phyloP scores from a whole-genome alignment of 2,329 filamentous ascomycete species.

The Penicillium sp. region DNA sequence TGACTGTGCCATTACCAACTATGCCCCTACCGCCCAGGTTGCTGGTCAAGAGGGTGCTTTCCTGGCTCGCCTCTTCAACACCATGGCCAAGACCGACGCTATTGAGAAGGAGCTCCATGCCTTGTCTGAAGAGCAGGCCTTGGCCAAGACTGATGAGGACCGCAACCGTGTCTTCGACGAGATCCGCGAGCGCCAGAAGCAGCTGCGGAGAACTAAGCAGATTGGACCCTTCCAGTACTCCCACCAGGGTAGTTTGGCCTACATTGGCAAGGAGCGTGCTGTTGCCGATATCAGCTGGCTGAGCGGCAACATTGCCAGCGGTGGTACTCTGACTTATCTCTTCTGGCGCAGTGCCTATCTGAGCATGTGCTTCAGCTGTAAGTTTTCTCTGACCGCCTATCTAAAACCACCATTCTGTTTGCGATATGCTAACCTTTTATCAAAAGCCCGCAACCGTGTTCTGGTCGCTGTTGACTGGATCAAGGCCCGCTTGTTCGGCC shows the following conservation, averaged over 20 bases:
- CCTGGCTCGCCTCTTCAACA: slow-evolving; percentile 95
- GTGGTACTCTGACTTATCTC: slow-evolving; percentile 91
- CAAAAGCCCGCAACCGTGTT: slow-evolving; percentile 82
- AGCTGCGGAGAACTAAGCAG: slow-evolving; percentile 86
- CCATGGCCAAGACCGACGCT: slow-evolving; percentile 91
- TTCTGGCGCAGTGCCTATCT: slow-evolving; percentile 99
- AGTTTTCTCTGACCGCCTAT: slow-evolving; percentile 47
- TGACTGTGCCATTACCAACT: slow-evolving; percentile 96
- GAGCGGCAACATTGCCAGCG: slow-evolving; percentile 92
- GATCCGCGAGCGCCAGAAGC: slow-evolving; percentile 84
- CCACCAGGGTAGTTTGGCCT: slow-evolving; percentile 93
- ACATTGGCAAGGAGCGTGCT: slow-evolving; percentile 97
- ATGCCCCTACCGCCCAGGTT: slow-evolving; percentile 96
- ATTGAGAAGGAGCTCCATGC: slow-evolving; percentile 75
- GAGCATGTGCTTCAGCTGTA: slow-evolving; percentile 99
- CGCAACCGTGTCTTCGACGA: slow-evolving; percentile 64
- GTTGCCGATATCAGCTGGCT: slow-evolving; percentile 97
- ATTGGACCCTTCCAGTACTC: slow-evolving; percentile 98
- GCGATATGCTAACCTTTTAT: slow-evolving; percentile 1
- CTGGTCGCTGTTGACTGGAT: slow-evolving; percentile 93
- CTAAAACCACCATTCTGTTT: slow-evolving; percentile 4
- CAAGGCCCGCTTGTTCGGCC: slow-evolving; percentile 95
- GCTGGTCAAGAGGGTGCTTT: slow-evolving; percentile 94
- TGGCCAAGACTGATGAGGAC: slow-evolving; percentile 64
- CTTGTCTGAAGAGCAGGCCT: slow-evolving; percentile 65